A percentile compares a stretch with the other conserved stretches of the same genome.
These are phyloP conservation scores for Trichoderma erinaceum DNA, from an alignment of 495 filamentous ascomycete genomes.

Conservation along the genomic window DNA sequence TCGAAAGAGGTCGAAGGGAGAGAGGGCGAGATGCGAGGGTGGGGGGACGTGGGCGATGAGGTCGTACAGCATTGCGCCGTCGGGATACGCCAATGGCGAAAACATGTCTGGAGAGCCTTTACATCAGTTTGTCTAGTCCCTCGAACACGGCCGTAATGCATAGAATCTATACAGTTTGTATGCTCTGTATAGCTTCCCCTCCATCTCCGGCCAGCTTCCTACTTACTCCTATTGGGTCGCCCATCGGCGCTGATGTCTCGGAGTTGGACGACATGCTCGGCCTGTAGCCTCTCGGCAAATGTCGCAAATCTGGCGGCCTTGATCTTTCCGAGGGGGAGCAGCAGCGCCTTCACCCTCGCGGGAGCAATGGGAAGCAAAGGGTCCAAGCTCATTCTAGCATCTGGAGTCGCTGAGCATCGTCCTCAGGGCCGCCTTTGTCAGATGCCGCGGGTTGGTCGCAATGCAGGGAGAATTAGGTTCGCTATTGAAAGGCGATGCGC, in stretches of 20 bases:
- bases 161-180: neutral
- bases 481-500: neutral
- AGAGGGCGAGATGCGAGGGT: conserved; percentile 67
- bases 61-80: conserved; percentile 84
- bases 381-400: conserved; percentile 73
- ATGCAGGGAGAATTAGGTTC: neutral
- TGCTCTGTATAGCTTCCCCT: neutral
- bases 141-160: conserved; percentile 7
- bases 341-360: conserved; percentile 74
- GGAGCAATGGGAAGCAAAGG: conserved; percentile 82
- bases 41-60: conserved; percentile 73
- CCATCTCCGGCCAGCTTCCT: neutral
- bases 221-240: conserved; percentile 80
- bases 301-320: conserved; percentile 70
- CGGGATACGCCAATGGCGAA: conserved; percentile 85
- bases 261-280: conserved; percentile 77
- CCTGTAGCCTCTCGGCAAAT: conserved; percentile 71
- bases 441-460: neutral
- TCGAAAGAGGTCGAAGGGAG: conserved; percentile 79
- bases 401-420: conserved; percentile 18
- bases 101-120: conserved; percentile 67
- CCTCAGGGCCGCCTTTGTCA: neutral
- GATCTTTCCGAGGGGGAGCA: conserved; percentile 81
- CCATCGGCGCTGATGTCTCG: conserved; percentile 86
- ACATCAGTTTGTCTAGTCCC: conserved; percentile 5